Conservation (phyloP, 371 early-diverging fungal species). For the Apophysomyces elegans region DNA sequence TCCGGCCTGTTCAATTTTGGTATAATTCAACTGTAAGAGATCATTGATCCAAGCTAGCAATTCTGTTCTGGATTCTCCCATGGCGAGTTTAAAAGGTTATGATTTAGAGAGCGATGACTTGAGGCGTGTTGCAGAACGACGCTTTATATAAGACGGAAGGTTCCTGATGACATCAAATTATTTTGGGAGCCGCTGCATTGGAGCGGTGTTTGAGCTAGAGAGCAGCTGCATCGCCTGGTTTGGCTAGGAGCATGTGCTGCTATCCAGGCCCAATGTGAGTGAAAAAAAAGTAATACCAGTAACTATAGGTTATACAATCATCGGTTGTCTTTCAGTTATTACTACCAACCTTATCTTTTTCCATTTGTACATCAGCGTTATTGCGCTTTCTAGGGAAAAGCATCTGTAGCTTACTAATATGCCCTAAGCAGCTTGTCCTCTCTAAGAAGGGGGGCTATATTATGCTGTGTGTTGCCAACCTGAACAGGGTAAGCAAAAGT, state of each 20-base stretch:
- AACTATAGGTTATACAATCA: no score
- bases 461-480: no score
- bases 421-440: no score
- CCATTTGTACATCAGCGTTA: no score
- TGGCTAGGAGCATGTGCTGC: not conserved
- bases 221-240: constrained; percentile 3
- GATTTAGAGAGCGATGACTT: constrained; percentile 2
- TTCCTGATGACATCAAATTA: not conserved
- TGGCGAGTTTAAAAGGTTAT: constrained; percentile 23
- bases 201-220: not conserved
- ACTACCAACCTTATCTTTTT: no score
- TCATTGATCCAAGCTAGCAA: constrained; percentile 93
- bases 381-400: no score
- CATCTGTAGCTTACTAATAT: no score
- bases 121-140: not conserved
- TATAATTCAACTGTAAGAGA: constrained; percentile 81
- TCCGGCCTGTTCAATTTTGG: constrained; percentile 93
- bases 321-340: no score
- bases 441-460: no score
- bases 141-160: not conserved
- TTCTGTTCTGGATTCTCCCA: constrained; percentile 85
- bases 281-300: no score
- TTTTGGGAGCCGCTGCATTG: not conserved
- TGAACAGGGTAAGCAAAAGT: no score
- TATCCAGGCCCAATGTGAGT: not conserved